Base-by-base conservation (phyloP, 768 basidiomycete species). In the Hortiboletus campestris region DNA sequence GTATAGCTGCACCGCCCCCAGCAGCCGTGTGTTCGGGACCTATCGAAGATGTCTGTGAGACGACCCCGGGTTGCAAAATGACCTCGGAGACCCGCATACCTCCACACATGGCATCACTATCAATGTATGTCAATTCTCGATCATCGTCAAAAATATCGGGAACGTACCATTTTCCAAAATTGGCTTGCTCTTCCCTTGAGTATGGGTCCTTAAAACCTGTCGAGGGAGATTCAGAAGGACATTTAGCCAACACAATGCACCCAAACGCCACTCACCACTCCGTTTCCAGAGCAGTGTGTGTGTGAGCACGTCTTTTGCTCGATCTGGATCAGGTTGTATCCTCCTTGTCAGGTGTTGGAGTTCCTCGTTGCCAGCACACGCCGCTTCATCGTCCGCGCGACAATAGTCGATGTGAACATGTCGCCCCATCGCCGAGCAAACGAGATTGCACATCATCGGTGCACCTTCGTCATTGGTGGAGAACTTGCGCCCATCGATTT, bases 141-240 rank as follows among this genome's bases (percentile, higher is more conserved):
- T 49, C 39, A n/a, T 20, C 5, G 8, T 22, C 6, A 43, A 39
- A 29, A 31, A 22, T 2, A 36, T 22, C 0, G 9, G 4, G 39
- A 56, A 64, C 76, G 44, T 61, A 81, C 81, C 84, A 85, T 64
- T 80, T 79, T 0, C 71, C 68, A 62, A 84, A 86, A 45, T 77
- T 76, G 1, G 72, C 49, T 59, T 80, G 80, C 47, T 85, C 82
- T 39, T 84, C 82, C n/a, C 74, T 74, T 20, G 82, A 77, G 55
- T 86, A 85, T 0, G 84, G 84, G 62, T 86, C 84, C 73, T 78
- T 83, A 71, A 85, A 85, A 11, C 80, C 84, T 84, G 41, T 19
- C 5, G 35, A 32, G 4, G 4, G 6, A 20, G 13, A 25, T 39
- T 2, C 31, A 31, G 34, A 14, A n/a, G 5, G 3, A 12, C 16